These are phyloP conservation scores for Termitomyces eurrhizus DNA, from an alignment of 768 basidiomycete species.

Conservation along the genomic window DNA sequence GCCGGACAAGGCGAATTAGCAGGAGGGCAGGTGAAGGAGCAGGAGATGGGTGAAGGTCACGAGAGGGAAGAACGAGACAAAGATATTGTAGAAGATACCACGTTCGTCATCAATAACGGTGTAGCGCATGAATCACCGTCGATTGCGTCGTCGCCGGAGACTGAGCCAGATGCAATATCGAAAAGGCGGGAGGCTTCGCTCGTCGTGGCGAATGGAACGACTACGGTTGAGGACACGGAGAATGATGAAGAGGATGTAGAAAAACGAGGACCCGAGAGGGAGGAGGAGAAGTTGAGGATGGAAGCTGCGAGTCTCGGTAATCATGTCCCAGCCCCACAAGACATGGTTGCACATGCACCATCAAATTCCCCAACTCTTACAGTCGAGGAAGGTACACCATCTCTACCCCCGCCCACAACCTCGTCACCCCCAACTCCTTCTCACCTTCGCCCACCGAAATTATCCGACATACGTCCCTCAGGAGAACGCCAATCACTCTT, in stretches of 20 bases:
- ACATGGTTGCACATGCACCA: background rate
- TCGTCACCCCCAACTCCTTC: conserved; percentile 8
- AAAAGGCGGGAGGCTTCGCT: conserved; percentile 12
- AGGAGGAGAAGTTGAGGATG: conserved; percentile 3
- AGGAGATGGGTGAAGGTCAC: background rate
- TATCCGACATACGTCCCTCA: conserved; percentile 26
- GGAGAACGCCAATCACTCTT: conserved; percentile 36
- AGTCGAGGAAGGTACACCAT: conserved; percentile 5
- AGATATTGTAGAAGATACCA: background rate
- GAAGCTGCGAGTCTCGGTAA: background rate
- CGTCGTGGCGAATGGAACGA: conserved; percentile 23
- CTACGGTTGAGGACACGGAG: conserved; percentile 7
- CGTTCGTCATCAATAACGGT: background rate
- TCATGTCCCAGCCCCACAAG: background rate
- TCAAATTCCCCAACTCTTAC: background rate
- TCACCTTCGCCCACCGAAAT: conserved; percentile 22
- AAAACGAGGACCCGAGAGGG: background rate
- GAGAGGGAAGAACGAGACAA: background rate
- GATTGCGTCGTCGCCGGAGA: conserved; percentile 13
- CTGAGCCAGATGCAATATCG: conserved; percentile 19
- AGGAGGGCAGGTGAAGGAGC: background rate
- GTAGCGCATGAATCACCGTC: conserved; percentile 14
- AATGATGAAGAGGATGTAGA: background rate
- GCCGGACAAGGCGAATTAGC: background rate
- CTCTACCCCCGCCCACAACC: conserved; percentile 10